Percentiles rank a stretch among this genome's conserved stretches.
Conservation (phyloP, 345 rosid genomes). For the Salix suchowensis region DNA sequence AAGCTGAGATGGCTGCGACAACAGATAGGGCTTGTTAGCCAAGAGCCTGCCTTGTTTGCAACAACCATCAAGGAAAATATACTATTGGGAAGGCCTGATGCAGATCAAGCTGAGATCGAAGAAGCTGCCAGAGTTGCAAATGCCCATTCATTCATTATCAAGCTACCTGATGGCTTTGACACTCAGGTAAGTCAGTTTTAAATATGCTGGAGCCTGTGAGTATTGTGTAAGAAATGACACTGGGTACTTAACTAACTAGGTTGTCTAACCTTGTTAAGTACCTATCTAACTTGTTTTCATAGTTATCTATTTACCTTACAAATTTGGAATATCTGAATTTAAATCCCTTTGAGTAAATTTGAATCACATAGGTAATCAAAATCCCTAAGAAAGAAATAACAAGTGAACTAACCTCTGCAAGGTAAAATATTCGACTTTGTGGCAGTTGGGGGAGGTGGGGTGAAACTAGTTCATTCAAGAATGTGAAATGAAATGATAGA, state of each 20-base stretch:
- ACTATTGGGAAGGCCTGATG: slow-evolving; percentile 85
- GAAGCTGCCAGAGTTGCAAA: slow-evolving; percentile 98
- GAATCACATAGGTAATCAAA: background rate
- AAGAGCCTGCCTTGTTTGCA: slow-evolving; percentile 92
- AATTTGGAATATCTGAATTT: background rate
- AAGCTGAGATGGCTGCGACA: slow-evolving; percentile 88
- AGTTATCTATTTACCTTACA: background rate
- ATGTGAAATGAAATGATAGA: slow-evolving; percentile 38
- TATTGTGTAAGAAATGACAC: background rate
- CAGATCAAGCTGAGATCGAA: slow-evolving; percentile 69
- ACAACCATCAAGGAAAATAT: slow-evolving; percentile 93
- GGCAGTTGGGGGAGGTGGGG: slow-evolving; percentile 42
- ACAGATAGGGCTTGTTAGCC: slow-evolving; percentile 97
- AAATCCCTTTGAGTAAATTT: slow-evolving; percentile 2
- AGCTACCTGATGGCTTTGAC: slow-evolving; percentile 88
- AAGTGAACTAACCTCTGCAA: background rate
- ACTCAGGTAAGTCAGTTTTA: slow-evolving; percentile 62
- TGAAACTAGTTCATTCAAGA: slow-evolving; percentile 27
- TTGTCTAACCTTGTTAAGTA: background rate
- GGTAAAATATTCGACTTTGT: slow-evolving; percentile 24
- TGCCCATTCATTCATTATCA: slow-evolving; percentile 89
- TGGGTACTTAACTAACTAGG: background rate
- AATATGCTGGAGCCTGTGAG: background rate
- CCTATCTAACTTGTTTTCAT: background rate
- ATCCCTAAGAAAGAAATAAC: background rate